Evolutionary conservation across 805 yeast species (phyloP).

Genomic region (Starmerella ratchasimensis): DNA sequence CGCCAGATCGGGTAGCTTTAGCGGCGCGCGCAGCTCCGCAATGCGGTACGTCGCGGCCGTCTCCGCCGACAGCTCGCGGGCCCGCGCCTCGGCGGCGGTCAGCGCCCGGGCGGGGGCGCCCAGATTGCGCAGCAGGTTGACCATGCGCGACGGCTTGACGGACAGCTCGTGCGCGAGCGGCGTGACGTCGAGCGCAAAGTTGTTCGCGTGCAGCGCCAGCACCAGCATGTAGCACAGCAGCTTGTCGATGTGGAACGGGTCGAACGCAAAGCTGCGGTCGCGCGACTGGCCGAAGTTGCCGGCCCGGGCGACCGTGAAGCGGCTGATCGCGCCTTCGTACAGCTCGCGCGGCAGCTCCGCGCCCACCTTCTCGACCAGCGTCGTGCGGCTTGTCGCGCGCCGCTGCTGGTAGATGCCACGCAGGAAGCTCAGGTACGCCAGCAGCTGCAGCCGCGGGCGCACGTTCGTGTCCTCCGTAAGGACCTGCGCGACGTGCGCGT

Average conservation of each 20-base stretch:
- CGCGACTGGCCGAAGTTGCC: slow-evolving; percentile 56
- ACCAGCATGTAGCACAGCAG: slow-evolving; percentile 67
- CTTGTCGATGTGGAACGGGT: slow-evolving; percentile 80
- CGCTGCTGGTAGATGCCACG: slow-evolving; percentile 69
- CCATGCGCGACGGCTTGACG: slow-evolving; percentile 59
- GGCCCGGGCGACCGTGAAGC: slow-evolving; percentile 55
- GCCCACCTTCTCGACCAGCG: slow-evolving; percentile 46
- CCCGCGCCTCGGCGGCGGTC: slow-evolving; percentile 30
- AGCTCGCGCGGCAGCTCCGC: slow-evolving; percentile 55
- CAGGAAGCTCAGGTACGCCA: slow-evolving; percentile 69
- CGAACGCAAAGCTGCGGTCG: slow-evolving; percentile 63
- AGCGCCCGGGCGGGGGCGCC: slow-evolving; percentile 71
- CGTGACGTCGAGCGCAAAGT: slow-evolving; percentile 56
- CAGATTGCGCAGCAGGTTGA: slow-evolving; percentile 55
- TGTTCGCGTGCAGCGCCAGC: slow-evolving; percentile 59
- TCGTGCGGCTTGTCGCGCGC: slow-evolving; percentile 45
- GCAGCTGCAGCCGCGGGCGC: slow-evolving; percentile 29
- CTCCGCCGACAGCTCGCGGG: slow-evolving; percentile 25
- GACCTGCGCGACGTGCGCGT: slow-evolving; percentile 29
- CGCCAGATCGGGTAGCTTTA: slow-evolving; percentile 71
- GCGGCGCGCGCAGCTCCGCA: slow-evolving; percentile 77
- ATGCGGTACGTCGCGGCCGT: slow-evolving; percentile 47
- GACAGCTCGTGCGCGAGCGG: slow-evolving; percentile 78
- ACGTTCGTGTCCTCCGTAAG: slow-evolving; percentile 36
- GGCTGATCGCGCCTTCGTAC: slow-evolving; percentile 54